phyloP scores from a whole-genome alignment of 345 rosid species.

The Excoecaria cochinchinensis region DNA sequence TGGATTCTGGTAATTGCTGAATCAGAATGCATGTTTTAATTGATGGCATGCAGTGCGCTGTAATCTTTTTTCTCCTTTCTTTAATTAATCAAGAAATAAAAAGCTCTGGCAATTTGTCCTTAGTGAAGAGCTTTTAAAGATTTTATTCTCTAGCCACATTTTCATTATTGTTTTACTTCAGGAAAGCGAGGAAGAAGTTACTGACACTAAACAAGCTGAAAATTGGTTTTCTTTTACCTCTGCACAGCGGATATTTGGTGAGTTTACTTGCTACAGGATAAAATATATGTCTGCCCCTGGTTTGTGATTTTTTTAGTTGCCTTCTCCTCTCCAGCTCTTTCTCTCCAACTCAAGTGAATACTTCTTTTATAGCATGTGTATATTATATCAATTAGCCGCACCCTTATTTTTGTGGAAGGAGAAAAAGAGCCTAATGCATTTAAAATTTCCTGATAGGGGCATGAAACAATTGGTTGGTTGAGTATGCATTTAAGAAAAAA shows the following conservation, averaged over 20 bases:
- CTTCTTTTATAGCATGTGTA: background rate
- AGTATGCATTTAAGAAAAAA: background rate
- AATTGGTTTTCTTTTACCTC: conserved; percentile 99
- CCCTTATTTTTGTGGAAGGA: background rate
- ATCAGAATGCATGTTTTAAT: background rate
- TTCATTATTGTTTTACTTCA: conserved; percentile 22
- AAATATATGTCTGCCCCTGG: background rate
- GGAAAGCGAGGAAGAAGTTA: conserved; percentile 98
- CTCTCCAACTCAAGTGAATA: background rate
- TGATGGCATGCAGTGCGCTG: background rate
- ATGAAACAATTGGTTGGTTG: background rate
- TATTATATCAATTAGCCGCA: background rate
- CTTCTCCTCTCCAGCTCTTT: no score
- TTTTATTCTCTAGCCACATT: background rate
- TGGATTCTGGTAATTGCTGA: background rate
- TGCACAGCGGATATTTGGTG: conserved; percentile 96
- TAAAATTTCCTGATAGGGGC: background rate
- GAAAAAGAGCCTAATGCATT: background rate
- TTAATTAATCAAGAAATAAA: background rate
- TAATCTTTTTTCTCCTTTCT: background rate
- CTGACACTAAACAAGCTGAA: conserved; percentile 98
- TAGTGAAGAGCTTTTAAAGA: no score
- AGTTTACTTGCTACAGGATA: conserved; percentile 11
- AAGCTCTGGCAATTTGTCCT: background rate
- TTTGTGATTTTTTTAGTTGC: background rate